Evolutionary conservation across 1,139 yeast species (phyloP).

Genomic region (Suzukiozyma palmioleophila): DNA sequence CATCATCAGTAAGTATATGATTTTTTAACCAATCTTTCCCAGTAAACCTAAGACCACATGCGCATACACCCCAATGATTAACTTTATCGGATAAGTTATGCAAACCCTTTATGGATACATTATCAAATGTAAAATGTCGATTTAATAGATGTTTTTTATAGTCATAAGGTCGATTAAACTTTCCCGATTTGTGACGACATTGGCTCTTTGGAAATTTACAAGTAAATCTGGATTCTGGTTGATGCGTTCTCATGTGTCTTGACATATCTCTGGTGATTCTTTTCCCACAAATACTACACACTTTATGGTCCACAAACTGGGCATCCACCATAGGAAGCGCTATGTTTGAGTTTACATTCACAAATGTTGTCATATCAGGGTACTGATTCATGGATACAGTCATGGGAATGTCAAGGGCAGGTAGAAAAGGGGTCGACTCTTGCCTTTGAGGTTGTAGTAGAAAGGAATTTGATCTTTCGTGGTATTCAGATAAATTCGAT

Average conservation of each 20-base stretch:
- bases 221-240: slow-evolving; percentile 50
- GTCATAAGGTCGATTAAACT: slow-evolving; percentile 66
- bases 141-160: slow-evolving; percentile 64
- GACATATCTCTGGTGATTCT: slow-evolving; percentile 59
- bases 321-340: slow-evolving; percentile 35
- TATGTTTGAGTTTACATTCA: slow-evolving; percentile 32
- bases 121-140: slow-evolving; percentile 55
- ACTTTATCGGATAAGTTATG: slow-evolving; percentile 55
- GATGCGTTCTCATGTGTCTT: slow-evolving; percentile 64
- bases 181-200: slow-evolving; percentile 60
- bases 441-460: background rate
- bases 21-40: slow-evolving; percentile 56
- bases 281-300: slow-evolving; percentile 55
- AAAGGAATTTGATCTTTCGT: background rate
- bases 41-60: slow-evolving; percentile 48
- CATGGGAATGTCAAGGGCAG: slow-evolving; percentile 2
- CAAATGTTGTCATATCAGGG: slow-evolving; percentile 40
- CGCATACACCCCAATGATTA: slow-evolving; percentile 49
- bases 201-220: slow-evolving; percentile 54
- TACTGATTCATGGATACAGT: slow-evolving; percentile 16
- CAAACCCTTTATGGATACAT: slow-evolving; percentile 42
- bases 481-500: background rate
- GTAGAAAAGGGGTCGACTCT: background rate
- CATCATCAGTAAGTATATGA: slow-evolving; percentile 43
- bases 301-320: slow-evolving; percentile 24